These are phyloP conservation scores for Cornus controversa DNA, from an alignment of 148 eudicot genomes.

Conservation along the genomic window DNA sequence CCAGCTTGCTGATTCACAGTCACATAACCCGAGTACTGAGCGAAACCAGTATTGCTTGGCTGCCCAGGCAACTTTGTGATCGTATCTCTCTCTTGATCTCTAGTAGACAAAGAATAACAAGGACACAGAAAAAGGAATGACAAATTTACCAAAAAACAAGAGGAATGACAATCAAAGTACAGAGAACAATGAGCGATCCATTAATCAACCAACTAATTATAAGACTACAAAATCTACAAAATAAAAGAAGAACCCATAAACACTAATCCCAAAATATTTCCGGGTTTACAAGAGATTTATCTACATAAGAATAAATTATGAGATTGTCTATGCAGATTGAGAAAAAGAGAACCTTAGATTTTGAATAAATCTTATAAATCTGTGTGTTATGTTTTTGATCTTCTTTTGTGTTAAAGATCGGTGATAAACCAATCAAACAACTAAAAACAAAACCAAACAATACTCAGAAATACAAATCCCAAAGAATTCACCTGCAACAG, in stretches of 20 bases:
- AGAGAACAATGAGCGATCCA: constrained; percentile 27
- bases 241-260: constrained; percentile 11
- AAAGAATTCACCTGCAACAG: constrained; percentile 6
- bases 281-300: constrained; percentile 22
- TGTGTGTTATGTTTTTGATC: too few relatives aligned
- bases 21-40: constrained; percentile 81
- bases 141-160: too few relatives aligned
- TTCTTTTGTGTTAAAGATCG: too few relatives aligned
- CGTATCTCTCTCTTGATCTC: constrained; percentile 59
- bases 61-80: constrained; percentile 76
- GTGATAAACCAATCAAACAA: too few relatives aligned
- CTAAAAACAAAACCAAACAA: background rate
- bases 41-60: constrained; percentile 63
- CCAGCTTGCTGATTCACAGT: constrained; percentile 71
- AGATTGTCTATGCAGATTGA: background rate
- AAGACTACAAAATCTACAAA: background rate
- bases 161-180: constrained; percentile 25
- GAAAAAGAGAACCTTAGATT: too few relatives aligned
- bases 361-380: too few relatives aligned
- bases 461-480: constrained; percentile 27
- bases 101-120: constrained; percentile 30
- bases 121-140: constrained; percentile 25
- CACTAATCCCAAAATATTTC: constrained; percentile 13
- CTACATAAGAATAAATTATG: background rate
- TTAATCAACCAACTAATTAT: constrained; percentile 14